Percentiles rank a stretch among this genome's conserved stretches.
phyloP scores from a whole-genome alignment of 306 rosid species.

The Lathyrus aphaca region DNA sequence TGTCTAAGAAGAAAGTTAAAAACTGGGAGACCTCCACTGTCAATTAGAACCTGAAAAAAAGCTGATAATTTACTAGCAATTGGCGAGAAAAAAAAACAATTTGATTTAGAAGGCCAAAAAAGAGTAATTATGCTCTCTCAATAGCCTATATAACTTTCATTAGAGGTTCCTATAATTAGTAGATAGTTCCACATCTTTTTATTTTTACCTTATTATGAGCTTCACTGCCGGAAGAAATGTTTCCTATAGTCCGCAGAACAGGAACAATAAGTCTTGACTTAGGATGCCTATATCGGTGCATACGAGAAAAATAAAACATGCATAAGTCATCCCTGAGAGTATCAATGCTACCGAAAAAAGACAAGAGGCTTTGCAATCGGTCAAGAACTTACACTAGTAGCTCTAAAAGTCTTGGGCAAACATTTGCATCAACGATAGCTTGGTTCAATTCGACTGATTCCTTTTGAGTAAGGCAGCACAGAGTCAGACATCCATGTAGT shows the following conservation, averaged over 20 bases:
- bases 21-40: constrained; percentile 74
- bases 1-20: constrained; percentile 65
- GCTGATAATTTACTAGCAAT: not conserved
- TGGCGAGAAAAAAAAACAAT: not conserved
- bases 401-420: not conserved
- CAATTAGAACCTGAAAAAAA: constrained; percentile 63
- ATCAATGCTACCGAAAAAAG: not conserved
- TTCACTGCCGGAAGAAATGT: not conserved
- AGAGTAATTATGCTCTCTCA: not conserved
- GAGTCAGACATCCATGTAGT: not conserved
- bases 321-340: not conserved
- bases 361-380: not conserved
- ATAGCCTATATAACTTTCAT: not conserved
- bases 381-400: not conserved
- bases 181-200: not conserved
- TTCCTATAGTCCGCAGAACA: not conserved
- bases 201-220: constrained; percentile 3
- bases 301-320: not conserved
- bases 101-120: not conserved
- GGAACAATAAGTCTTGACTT: not conserved
- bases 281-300: not conserved
- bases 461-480: not conserved
- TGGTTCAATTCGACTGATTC: not conserved
- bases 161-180: not conserved
- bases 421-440: not conserved